Percentiles rank a stretch among this genome's conserved stretches.
phyloP scores from a whole-genome alignment of 176 grass and related monocot species.

The Oryza glaberrima region DNA sequence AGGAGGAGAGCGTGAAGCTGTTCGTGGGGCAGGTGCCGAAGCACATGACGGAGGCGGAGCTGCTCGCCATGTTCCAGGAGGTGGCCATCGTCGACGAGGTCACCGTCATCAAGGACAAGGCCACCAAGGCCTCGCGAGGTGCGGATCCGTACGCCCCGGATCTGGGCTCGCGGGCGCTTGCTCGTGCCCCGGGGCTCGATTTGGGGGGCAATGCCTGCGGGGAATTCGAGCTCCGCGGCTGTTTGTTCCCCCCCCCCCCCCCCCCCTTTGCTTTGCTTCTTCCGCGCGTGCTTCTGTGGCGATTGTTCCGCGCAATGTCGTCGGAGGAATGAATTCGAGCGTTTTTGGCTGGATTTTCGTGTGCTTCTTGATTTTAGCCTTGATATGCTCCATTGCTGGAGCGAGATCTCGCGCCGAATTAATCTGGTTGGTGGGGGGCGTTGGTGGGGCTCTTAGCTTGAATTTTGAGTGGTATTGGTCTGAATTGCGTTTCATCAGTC shows the following conservation, averaged over 20 bases:
- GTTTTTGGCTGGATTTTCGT: not conserved
- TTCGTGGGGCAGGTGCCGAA: conserved; percentile 90
- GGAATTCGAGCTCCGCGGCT: not conserved
- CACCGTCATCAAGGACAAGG: conserved; percentile 96
- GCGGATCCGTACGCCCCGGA: conserved; percentile 44
- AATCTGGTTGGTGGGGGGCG: not conserved
- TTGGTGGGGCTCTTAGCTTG: not conserved
- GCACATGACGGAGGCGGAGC: conserved; percentile 71
- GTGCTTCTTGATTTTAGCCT: not conserved
- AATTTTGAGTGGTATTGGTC: conserved; percentile 5
- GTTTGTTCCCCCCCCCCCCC: not conserved
- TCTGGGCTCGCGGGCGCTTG: conserved; percentile 29
- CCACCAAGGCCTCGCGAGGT: conserved; percentile 92
- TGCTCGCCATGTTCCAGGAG: conserved; percentile 80
- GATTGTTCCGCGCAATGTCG: conserved; percentile 25
- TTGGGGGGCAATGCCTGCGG: conserved; percentile 41
- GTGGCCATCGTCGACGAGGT: conserved; percentile 90
- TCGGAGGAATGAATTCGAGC: conserved; percentile 1
- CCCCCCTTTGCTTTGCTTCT: not conserved
- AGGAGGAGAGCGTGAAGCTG: conserved; percentile 77
- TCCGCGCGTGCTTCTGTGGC: not conserved
- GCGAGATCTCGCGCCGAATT: conserved; percentile 42
- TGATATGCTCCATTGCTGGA: not conserved
- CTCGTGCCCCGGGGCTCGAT: not conserved
- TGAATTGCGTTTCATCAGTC: not conserved